These are phyloP conservation scores for Opeltia flavorubescens DNA, from an alignment of 495 filamentous ascomycete genomes.

Conservation along the genomic window DNA sequence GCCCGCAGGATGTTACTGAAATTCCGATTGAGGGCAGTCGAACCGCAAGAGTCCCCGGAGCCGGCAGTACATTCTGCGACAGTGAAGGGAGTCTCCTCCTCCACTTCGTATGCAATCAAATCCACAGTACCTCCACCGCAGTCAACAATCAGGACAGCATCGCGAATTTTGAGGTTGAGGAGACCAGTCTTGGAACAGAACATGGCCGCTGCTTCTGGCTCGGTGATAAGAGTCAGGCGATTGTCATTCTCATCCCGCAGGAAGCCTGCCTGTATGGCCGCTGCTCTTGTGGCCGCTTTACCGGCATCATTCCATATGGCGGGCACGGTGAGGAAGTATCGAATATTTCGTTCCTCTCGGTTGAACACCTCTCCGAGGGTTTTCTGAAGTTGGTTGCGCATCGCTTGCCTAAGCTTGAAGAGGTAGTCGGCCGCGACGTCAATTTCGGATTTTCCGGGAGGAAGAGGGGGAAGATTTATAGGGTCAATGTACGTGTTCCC, in stretches of 20 bases:
- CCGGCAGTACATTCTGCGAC: slow-evolving; percentile 67
- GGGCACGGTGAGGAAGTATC: slow-evolving; percentile 63
- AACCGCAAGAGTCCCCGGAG: slow-evolving; percentile 66
- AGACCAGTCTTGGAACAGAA: slow-evolving; percentile 70
- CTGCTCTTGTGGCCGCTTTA: slow-evolving; percentile 62
- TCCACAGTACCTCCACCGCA: slow-evolving; percentile 72
- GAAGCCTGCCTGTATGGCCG: slow-evolving; percentile 66
- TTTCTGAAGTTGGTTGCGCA: slow-evolving; percentile 63
- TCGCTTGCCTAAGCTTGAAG: slow-evolving; percentile 64
- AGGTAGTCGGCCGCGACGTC: slow-evolving; percentile 71
- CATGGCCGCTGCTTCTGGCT: slow-evolving; percentile 65
- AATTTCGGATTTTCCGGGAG: slow-evolving; percentile 66
- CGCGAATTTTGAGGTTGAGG: slow-evolving; percentile 60
- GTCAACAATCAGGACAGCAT: slow-evolving; percentile 67
- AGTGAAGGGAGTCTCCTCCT: slow-evolving; percentile 64
- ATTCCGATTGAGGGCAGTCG: slow-evolving; percentile 66
- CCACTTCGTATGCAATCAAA: slow-evolving; percentile 69
- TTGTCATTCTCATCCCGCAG: slow-evolving; percentile 66
- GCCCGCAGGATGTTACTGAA: slow-evolving; percentile 70
- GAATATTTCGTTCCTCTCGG: slow-evolving; percentile 64
- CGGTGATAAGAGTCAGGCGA: slow-evolving; percentile 57
- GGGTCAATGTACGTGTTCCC: slow-evolving; percentile 74
- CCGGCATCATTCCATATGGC: slow-evolving; percentile 75
- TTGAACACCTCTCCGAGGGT: slow-evolving; percentile 64
- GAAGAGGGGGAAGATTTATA: slow-evolving; percentile 64